phyloP scores from a whole-genome alignment of 176 grass and related monocot genomes.

The Paspalum vaginatum region DNA sequence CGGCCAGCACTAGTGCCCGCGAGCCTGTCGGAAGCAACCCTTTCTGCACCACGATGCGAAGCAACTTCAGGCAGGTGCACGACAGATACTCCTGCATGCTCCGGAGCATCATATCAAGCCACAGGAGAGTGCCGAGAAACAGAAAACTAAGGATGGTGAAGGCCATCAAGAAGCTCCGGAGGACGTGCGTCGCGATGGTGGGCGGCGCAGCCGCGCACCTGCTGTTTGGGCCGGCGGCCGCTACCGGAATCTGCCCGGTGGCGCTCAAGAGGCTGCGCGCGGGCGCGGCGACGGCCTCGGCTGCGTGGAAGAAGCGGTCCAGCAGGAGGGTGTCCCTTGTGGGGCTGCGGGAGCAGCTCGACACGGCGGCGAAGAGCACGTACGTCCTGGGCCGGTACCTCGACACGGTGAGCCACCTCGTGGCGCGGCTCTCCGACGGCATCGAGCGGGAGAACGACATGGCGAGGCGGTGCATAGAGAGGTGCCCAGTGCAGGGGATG shows the following conservation, averaged over 20 bases:
- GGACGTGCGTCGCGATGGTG: slow-evolving; percentile 5
- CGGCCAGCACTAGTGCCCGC: background rate
- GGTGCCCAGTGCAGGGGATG: slow-evolving; percentile 38
- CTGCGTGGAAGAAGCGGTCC: background rate
- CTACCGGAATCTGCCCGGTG: slow-evolving; percentile 38
- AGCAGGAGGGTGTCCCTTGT: background rate
- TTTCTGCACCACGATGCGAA: slow-evolving; percentile 39
- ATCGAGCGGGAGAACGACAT: slow-evolving; percentile 52
- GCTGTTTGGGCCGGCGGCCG: slow-evolving; percentile 34
- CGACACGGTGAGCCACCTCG: slow-evolving; percentile 50
- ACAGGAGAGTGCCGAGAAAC: slow-evolving; percentile 45
- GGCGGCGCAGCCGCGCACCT: slow-evolving; percentile 35
- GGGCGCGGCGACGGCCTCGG: too few species aligned
- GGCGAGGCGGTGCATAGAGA: slow-evolving; percentile 40
- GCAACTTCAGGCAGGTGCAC: slow-evolving; percentile 52
- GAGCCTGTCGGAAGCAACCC: slow-evolving; percentile 31
- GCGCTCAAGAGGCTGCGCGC: slow-evolving; percentile 43
- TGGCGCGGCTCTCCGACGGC: slow-evolving; percentile 41
- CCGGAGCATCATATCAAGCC: slow-evolving; percentile 30
- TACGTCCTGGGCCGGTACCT: slow-evolving; percentile 51
- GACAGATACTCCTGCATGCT: slow-evolving; percentile 44
- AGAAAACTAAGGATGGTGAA: slow-evolving; percentile 35
- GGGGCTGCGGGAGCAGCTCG: slow-evolving; percentile 47
- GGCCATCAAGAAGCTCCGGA: slow-evolving; percentile 27
- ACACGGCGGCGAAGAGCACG: slow-evolving; percentile 53